A percentile compares a stretch with the other conserved stretches of the same genome.
Evolutionary conservation across 441 rosid species (phyloP).

Genomic region (Biscutella laevigata): DNA sequence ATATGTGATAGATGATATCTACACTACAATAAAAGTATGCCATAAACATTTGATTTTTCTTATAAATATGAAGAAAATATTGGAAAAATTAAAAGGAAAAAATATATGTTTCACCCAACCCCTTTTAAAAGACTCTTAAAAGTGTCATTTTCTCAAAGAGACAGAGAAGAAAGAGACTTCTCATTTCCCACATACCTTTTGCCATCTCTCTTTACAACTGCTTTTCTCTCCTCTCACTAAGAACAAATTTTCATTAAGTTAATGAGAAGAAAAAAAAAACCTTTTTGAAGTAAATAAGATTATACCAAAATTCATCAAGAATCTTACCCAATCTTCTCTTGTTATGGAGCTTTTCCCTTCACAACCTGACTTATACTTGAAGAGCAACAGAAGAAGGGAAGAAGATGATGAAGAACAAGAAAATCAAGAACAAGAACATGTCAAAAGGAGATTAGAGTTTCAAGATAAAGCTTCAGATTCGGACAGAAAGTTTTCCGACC

Average conservation of each 20-base stretch:
- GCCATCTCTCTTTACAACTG: conserved; percentile 49
- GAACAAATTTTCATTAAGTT: conserved; percentile 27
- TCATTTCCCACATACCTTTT: conserved; percentile 67
- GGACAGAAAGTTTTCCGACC: conserved; percentile 31
- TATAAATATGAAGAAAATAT: conserved; percentile 10
- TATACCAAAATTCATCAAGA: conserved; percentile 15
- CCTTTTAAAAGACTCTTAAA: conserved; percentile 39
- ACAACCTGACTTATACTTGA: conserved; percentile 84
- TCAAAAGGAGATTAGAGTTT: conserved; percentile 56
- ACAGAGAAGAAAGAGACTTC: conserved; percentile 77
- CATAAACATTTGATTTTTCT: background rate
- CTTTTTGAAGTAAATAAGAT: conserved; percentile 16
- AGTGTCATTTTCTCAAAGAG: conserved; percentile 80
- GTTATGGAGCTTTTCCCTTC: conserved; percentile 91
- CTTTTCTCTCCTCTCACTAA: conserved; percentile 29
- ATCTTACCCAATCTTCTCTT: conserved; percentile 1
- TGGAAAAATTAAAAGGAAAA: conserved; percentile 20
- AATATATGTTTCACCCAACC: conserved; percentile 32
- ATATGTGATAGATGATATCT: conserved; percentile 28
- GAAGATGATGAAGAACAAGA: background rate
- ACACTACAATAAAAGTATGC: conserved; percentile 26
- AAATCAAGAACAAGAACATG: conserved; percentile 26
- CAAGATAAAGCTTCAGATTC: conserved; percentile 65
- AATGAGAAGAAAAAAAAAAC: conserved; percentile 11
- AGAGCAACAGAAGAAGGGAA: conserved; percentile 54